phyloP scores from a whole-genome alignment of 129 eudicot genomes.

The Arctium lappa region DNA sequence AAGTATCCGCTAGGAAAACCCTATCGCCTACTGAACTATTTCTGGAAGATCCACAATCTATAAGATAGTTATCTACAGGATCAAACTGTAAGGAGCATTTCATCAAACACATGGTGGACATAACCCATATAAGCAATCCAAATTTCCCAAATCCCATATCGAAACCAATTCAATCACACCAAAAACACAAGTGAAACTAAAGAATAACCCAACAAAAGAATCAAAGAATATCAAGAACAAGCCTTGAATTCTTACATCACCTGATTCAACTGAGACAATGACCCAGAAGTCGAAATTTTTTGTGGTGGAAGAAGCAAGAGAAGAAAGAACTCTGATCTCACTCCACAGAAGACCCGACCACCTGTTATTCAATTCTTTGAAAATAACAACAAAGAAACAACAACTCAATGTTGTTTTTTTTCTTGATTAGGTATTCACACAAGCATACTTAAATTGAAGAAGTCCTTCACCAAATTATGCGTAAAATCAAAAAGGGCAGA shows the following conservation, averaged over 20 bases:
- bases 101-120: conserved; percentile 49
- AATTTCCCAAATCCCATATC: conserved; percentile 18
- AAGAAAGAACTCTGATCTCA: background rate
- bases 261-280: background rate
- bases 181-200: background rate
- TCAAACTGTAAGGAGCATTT: conserved; percentile 39
- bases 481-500: background rate
- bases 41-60: conserved; percentile 58
- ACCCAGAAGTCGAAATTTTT: background rate
- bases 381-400: background rate
- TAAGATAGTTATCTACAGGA: conserved; percentile 58
- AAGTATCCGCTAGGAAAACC: conserved; percentile 45
- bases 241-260: background rate
- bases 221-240: background rate
- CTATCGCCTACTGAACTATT: conserved; percentile 42
- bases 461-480: background rate
- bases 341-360: background rate
- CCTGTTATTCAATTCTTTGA: background rate
- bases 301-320: conserved; percentile 3
- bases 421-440: conserved; percentile 3
- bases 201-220: conserved; percentile 3
- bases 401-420: background rate
- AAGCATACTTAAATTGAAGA: background rate
- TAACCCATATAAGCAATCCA: conserved; percentile 26
- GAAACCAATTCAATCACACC: background rate